These are phyloP conservation scores for Penicillium desertorum DNA, from an alignment of 495 filamentous ascomycete species.

Conservation along the genomic window DNA sequence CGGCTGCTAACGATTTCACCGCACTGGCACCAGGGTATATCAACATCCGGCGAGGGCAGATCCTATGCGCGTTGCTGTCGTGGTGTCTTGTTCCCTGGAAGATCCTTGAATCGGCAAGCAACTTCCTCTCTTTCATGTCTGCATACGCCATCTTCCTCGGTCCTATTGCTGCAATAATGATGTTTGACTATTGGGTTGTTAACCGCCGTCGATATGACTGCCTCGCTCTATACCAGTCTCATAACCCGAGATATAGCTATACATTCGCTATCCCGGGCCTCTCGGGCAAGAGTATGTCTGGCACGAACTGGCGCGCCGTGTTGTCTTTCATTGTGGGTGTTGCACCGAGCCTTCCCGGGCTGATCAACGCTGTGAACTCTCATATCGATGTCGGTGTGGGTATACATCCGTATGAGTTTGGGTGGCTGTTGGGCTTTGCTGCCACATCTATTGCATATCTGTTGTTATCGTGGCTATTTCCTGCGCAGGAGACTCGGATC, in stretches of 20 bases:
- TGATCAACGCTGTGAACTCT: constrained; percentile 52
- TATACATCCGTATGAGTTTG: constrained; percentile 54
- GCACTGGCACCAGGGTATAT: constrained; percentile 58
- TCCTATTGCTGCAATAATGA: constrained; percentile 66
- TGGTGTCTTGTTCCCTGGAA: constrained; percentile 66
- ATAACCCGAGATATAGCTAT: constrained; percentile 51
- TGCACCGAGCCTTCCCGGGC: constrained; percentile 59
- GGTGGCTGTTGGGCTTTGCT: constrained; percentile 56
- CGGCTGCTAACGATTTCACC: constrained; percentile 63
- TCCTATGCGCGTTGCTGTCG: constrained; percentile 57
- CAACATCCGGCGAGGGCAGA: constrained; percentile 63
- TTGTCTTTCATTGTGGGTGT: constrained; percentile 63
- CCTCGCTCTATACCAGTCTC: constrained; percentile 47
- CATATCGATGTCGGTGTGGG: constrained; percentile 47
- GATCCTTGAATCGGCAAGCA: constrained; percentile 58
- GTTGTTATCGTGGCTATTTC: constrained; percentile 39
- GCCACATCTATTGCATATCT: constrained; percentile 49
- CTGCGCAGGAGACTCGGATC: constrained; percentile 39
- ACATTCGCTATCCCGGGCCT: constrained; percentile 35
- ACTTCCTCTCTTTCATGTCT: constrained; percentile 61
- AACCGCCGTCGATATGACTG: constrained; percentile 61
- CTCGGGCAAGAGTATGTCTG: constrained; percentile 18
- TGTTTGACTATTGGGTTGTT: constrained; percentile 67
- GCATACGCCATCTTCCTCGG: constrained; percentile 67
- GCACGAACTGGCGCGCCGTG: constrained; percentile 66